phyloP scores from a whole-genome alignment of 768 basidiomycete species.

The Hydnum rufescens region DNA sequence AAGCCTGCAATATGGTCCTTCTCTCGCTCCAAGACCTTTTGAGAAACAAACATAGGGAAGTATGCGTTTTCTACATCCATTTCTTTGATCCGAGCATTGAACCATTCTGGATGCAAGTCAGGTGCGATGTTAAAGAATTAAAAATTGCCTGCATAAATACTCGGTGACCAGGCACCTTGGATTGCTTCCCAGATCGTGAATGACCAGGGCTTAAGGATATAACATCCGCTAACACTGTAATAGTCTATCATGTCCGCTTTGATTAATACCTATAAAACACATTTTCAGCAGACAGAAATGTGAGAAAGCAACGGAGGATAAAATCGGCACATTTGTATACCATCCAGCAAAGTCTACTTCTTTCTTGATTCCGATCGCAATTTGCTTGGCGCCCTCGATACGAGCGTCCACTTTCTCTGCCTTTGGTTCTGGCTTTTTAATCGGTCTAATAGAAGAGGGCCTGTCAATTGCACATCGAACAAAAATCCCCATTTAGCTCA shows the following conservation, averaged over 20 bases:
- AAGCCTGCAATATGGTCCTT: conserved; percentile 99
- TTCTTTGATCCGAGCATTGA: conserved; percentile 79
- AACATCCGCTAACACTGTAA: conserved; percentile 96
- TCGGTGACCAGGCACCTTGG: conserved; percentile 46
- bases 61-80: conserved; percentile 94
- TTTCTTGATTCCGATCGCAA: conserved; percentile 89
- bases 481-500: conserved; percentile 6
- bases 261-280: conserved; percentile 51
- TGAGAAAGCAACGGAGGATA: background rate
- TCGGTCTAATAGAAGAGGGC: no score
- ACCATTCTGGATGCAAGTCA: conserved; percentile 52
- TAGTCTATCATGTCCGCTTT: conserved; percentile 99
- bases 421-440: conserved; percentile 23
- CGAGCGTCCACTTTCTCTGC: conserved; percentile 51
- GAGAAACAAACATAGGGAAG: conserved; percentile 97
- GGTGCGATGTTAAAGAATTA: no score
- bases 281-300: conserved; percentile 11
- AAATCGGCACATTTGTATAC: conserved; percentile 67
- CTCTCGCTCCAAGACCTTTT: conserved; percentile 82
- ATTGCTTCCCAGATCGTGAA: conserved; percentile 96
- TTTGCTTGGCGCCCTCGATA: conserved; percentile 75
- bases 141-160: background rate
- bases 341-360: conserved; percentile 86
- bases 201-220: conserved; percentile 95
- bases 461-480: conserved; percentile 9